Base-by-base conservation (phyloP, 108 stramenopile species). In the Nannochloropsis salina region DNA sequence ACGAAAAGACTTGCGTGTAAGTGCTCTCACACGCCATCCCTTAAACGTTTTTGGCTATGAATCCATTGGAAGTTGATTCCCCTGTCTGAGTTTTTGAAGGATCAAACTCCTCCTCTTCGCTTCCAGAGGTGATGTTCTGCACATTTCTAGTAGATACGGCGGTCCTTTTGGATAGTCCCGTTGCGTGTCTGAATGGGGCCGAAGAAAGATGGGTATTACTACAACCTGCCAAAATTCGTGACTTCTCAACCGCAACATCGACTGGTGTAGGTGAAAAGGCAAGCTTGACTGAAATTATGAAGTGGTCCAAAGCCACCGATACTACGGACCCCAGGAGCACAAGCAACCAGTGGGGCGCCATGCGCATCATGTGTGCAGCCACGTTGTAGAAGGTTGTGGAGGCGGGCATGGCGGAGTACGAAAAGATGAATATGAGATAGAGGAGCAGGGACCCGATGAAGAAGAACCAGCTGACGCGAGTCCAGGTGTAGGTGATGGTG, bases 401-500 rank as follows among this genome's bases (percentile, higher is more conserved):
- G 1, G 44, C 44, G 80, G 45, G 43, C 11, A 81, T 6, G 47
- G 80, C 42, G 22, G 88, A 80, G 88, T 89, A 89, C 12, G 82
- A 15, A 12, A 83, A 10, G 41, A 89, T 43, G 51, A 89, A 89
- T 21, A 41, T 21, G 83, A 86, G 83, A 80, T 47, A 89, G 8
- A 89, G 85, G 8, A 11, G 42, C 44, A 89, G 20, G 41, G 88
- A 89, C 1, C 83, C 85, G 43, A 82, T 41, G 41, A 82, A 84
- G 88, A 80, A 89, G 80, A 86, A 51, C 85, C 44, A 44, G 85
- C 74, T 82, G 43, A 44, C 47, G 44, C 44, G 41, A 0, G 45
- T 88, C 88, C 88, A 88, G 6, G 85, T 88, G 22, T 85, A 61
- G 45, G 88, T 85, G 42, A 88, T 44, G 82, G 85, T 85, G 61